Evolutionary conservation across 129 eudicot genomes (phyloP), one percentile per base, ranked within the genome.

Genomic region (Mikania micrantha): DNA sequence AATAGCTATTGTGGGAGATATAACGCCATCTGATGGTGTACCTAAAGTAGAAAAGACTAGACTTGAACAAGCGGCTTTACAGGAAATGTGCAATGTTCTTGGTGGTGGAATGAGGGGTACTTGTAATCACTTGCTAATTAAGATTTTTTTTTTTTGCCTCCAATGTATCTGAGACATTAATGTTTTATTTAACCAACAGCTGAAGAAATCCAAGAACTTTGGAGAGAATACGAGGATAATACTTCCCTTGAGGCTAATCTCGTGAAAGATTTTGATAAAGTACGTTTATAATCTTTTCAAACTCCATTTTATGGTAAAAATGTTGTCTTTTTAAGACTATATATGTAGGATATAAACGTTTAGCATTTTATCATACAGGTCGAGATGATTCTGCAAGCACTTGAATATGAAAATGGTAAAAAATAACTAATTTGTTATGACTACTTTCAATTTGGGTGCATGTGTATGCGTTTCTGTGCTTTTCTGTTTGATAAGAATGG

Each of bases 71-170:
- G 96, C 88, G 38, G 98, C 98, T 31, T 83, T 92, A 59, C 82
- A 84, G 56, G 96, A 92, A 83, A 92, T 92, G 98, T 92, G 98
- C 86, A 80, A 84, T 63, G 87, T 88, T 73, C 98, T 92, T 77
- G 98, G 98, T 45, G 96, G 96, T 75, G 98, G 98, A 49, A 85
- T 82, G 87, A 92, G 98, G 79, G 98, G 98, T 92, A 82, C 20
- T 48, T 31, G 36, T 27, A 24, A 41, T 58, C 20, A 35, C 40
- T 40, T 27, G 16, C 16, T 70, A 39, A 73, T 74, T 59, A 16
- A 41, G 17, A 60, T 69, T 11, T 7, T n/a, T 63, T 58, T 9
- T 20, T 5, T 7, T 64, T 49, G 41, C 64, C 20, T 67, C 42
- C 32, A 60, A 41, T 13, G 59, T 48, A 29, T 28, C 19, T 44